These are phyloP conservation scores for Viola odorata DNA, from an alignment of 345 rosid genomes.

Conservation along the genomic window DNA sequence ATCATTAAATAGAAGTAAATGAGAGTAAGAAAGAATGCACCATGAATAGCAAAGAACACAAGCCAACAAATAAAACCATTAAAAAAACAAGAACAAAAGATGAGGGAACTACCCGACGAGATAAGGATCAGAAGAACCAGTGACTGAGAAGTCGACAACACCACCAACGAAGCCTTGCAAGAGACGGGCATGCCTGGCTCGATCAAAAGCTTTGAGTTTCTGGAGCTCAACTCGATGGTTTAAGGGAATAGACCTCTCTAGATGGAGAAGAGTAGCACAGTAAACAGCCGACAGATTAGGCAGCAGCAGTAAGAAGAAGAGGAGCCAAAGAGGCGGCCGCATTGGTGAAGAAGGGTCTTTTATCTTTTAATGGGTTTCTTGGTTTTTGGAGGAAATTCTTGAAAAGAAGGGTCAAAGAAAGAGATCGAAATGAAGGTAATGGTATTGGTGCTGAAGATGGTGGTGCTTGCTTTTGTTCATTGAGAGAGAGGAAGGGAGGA, in stretches of 20 bases:
- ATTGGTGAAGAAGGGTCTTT: not conserved
- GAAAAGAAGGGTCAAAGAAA: conserved; percentile 4
- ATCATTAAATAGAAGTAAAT: not conserved
- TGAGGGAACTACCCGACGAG: conserved; percentile 58
- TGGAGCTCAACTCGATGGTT: conserved; percentile 42
- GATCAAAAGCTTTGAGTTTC: conserved; percentile 61
- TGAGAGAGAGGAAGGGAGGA: conserved; percentile 8
- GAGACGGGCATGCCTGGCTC: conserved; percentile 62
- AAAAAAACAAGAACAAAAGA: not conserved
- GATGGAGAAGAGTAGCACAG: conserved; percentile 40
- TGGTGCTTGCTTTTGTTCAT: conserved; percentile 33
- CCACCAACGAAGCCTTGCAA: conserved; percentile 51
- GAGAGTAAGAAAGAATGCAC: not conserved
- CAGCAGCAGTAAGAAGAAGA: conserved; percentile 17
- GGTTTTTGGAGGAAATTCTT: no score
- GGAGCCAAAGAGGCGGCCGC: conserved; percentile 26
- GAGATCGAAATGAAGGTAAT: conserved; percentile 5
- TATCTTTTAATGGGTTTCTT: not conserved
- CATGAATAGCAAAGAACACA: not conserved
- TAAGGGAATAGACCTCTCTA: conserved; percentile 66
- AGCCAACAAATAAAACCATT: conserved; percentile 4
- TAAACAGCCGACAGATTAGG: conserved; percentile 24
- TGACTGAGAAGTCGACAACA: conserved; percentile 60
- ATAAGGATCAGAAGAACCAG: conserved; percentile 82
- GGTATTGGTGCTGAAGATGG: conserved; percentile 7